Base-by-base conservation (phyloP, 768 basidiomycete species). In the Dioszegia aurantiaca region DNA sequence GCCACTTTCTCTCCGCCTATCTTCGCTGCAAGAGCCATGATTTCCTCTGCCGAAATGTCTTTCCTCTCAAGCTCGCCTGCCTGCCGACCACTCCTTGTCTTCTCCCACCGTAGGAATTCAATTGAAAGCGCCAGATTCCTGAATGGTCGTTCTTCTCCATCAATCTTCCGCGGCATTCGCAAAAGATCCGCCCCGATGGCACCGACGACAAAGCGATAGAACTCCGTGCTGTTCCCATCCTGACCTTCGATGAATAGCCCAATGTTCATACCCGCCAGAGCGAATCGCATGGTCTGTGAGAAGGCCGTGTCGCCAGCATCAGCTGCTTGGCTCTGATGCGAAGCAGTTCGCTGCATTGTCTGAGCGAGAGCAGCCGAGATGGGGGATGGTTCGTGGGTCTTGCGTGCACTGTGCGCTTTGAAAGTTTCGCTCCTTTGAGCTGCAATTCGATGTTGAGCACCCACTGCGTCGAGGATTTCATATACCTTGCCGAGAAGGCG, bases 201-300 rank as follows among this genome's bases (percentile, higher is more conserved):
- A 10, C 66, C 68, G 17, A 74, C 55, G 21, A 61, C 54, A 49
- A 77, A 69, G 14, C 67, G 62, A 36, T 71, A 76, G 57, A 74
- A 73, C 44, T 69, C 61, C 14, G 61, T 45, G 31, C 45, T 36
- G 3, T 55, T 41, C 28, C 46, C 60, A 23, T 65, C 59, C 16
- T 37, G 37, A 40, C 62, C 60, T 24, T 70, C 63, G 51, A 67
- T 72, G 58, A 70, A 75, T 24, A 75, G 52, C 1, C 70, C 74
- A 39, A 76, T 41, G 27, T 70, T 66, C 31, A 74, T 59, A 16
- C 68, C 67, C 24, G 53, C 57, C 9, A 70, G 59, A 23, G 66
- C 61, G 42, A 76, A 64, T 17, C 55, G 57, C 65, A 76, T 67
- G 10, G 59, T 58, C 41, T 72, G 70, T 56, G 62, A 10, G 37